Base-by-base conservation (phyloP, 139 green algal species). In the Chlorella vulgaris region DNA sequence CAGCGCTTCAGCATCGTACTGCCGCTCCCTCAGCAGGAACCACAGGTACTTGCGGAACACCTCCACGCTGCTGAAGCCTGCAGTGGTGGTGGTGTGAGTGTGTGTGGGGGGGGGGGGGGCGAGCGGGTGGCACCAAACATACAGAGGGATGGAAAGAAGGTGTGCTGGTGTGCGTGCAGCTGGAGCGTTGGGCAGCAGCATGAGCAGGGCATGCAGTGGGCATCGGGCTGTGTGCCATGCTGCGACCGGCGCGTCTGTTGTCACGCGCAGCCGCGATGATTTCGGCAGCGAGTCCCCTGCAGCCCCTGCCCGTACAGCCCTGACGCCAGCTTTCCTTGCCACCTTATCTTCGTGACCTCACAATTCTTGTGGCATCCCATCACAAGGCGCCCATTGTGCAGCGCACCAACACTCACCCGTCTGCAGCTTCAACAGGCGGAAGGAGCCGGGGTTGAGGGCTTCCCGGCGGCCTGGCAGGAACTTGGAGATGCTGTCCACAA, bases 31-130 rank as follows among this genome's bases (percentile, higher is more conserved):
- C 51, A 99, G 88, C 79, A 97, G 63, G 88, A 94, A 99, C 92
- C 96, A 97, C 39, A 99, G 80, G 86, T 98, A 99, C 90, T 99
- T 99, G 61, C 97, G 88, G 87, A 99, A 97, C 42, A 98, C 83
- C 88, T 98, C 94, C 24, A 88, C 87, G 13, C 81, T n/a, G 7
- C 86, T 92, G 90, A 98, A 99, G 33, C 93, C 92, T 4, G 86
- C 29, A 69, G 29, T 18, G 65, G 68, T 19, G 39, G 68, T 55
- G 40, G 40, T 2, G 26, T 26, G 39, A 39, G 68, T 19, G 26
- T 1, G 36, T 13, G 3, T 5, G 0, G 38, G 51, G 3, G 60
- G 60, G 36, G 47, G 51, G 55, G 47, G 6, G 5, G 7, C 43
- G 21, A 43, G 51, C 40, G 33, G 29, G 6, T 7, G 74, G 28